phyloP scores from a whole-genome alignment of 305 asterid species.

The Fraxinus ornus region DNA sequence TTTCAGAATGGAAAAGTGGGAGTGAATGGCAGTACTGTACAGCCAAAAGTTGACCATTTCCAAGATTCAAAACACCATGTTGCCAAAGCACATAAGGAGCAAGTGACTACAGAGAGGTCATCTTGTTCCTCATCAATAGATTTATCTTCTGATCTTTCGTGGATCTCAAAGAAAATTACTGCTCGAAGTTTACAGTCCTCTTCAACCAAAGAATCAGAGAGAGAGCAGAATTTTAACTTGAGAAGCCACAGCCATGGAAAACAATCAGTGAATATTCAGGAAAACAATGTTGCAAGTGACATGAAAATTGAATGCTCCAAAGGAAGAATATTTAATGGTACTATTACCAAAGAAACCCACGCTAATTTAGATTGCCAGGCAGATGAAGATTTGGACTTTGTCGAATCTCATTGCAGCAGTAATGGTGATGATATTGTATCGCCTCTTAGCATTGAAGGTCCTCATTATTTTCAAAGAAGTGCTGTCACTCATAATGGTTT shows the following conservation, averaged over 20 bases:
- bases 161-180: slow-evolving; percentile 48
- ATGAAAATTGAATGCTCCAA: neutral
- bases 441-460: slow-evolving; percentile 3
- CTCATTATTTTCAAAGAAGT: neutral
- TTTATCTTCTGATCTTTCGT: slow-evolving; percentile 56
- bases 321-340: neutral
- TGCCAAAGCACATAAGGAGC: slow-evolving; percentile 42
- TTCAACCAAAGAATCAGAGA: slow-evolving; percentile 35
- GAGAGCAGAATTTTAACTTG: slow-evolving; percentile 25
- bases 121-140: slow-evolving; percentile 50
- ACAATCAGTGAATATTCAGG: slow-evolving; percentile 16
- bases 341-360: neutral
- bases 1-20: slow-evolving; percentile 54
- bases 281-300: neutral
- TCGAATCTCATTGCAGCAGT: slow-evolving; percentile 10
- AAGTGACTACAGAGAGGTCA: slow-evolving; percentile 30
- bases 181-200: slow-evolving; percentile 36
- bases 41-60: slow-evolving; percentile 30
- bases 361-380: neutral
- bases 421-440: slow-evolving; percentile 21
- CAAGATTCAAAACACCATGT: slow-evolving; percentile 26
- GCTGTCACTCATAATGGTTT: slow-evolving; percentile 17
- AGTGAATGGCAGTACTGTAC: slow-evolving; percentile 35
- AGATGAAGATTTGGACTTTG: slow-evolving; percentile 17
- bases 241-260: slow-evolving; percentile 18